phyloP scores from a whole-genome alignment of 2,329 filamentous ascomycete species.

The Achaetomium macrosporum region DNA sequence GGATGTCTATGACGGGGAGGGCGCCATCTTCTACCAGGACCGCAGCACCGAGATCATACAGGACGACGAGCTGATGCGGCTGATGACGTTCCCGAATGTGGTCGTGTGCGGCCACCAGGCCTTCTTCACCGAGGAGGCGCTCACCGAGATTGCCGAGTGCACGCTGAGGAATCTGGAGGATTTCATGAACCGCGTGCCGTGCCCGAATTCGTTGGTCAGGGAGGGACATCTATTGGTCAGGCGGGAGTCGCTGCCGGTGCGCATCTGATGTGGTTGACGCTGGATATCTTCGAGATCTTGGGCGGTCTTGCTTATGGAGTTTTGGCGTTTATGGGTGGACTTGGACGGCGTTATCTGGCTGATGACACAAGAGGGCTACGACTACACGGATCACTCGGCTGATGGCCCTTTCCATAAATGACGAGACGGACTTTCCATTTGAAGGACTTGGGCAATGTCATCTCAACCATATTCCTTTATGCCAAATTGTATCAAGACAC shows the following conservation, averaged over 20 bases:
- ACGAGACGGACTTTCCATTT: too few relatives aligned
- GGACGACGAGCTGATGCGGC: slow-evolving; percentile 59
- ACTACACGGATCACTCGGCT: too few relatives aligned
- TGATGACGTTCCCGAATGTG: slow-evolving; percentile 64
- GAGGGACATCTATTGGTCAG: slow-evolving; percentile 22
- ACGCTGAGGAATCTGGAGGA: slow-evolving; percentile 53
- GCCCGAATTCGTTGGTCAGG: slow-evolving; percentile 35
- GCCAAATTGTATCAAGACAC: too few relatives aligned
- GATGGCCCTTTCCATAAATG: too few relatives aligned
- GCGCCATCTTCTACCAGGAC: slow-evolving; percentile 59
- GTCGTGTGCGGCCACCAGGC: slow-evolving; percentile 63
- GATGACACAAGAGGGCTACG: too few relatives aligned
- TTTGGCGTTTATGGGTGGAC: too few relatives aligned
- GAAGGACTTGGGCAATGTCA: too few relatives aligned
- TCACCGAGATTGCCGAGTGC: slow-evolving; percentile 56
- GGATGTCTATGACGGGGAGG: slow-evolving; percentile 64
- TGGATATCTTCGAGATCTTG: too few relatives aligned
- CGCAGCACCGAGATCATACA: slow-evolving; percentile 60
- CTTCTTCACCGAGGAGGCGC: slow-evolving; percentile 62
- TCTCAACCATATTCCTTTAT: too few relatives aligned
- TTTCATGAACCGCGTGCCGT: slow-evolving; percentile 32
- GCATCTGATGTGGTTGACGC: slow-evolving; percentile 27
- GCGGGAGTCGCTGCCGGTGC: slow-evolving; percentile 31
- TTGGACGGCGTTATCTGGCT: too few relatives aligned
- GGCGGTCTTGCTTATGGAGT: too few relatives aligned